Base-by-base conservation (phyloP, 2,329 filamentous ascomycete species). In the Ploettnerulaceae sp. region DNA sequence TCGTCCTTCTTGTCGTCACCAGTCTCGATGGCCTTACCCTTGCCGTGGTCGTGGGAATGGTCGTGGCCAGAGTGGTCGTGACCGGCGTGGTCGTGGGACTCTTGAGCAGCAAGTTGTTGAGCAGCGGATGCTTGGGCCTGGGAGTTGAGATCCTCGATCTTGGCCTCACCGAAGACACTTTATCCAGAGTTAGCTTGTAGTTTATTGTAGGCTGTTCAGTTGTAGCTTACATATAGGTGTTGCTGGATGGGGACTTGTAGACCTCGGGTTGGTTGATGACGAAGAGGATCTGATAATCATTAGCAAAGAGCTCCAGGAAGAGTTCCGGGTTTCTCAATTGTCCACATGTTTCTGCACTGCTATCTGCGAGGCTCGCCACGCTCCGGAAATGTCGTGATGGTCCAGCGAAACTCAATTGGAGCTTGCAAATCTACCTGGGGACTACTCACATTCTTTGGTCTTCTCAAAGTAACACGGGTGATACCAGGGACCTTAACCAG, bases 251-350 rank as follows among this genome's bases (percentile, higher is more conserved):
- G 51, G 91, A 96, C 77, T 95, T 95, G 85, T 96, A 98, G 70
- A 98, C 93, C 73, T 98, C 93, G 64, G 93, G 93, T 76, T 90
- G 87, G 84, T 95, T 97, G 78, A 98, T 96, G 67, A 98, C 94
- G 73, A 98, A 98, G 66, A 98, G 87, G 66, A 98, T 95, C 90
- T 96, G 63, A 48, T n/a, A 29, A 11, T 7, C 29, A 52, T 59
- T 47, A 58, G 54, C 39, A 48, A 4, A 35, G 9, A 28, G 8
- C 17, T 21, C 29, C 15, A 24, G 12, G 3, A 40, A 15, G 12
- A 29, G 11, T 33, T 14, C 31, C 15, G 5, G 12, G 14, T 18
- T 41, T 14, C 22, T 17, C 34, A 28, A 26, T 5, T 26, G 12
- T 14, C 21, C 36, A 25, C 3, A 3, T 7, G 9, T 15, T 17